Percentiles rank a stretch among this genome's conserved stretches.
These are phyloP conservation scores for Scutellaria galericulata DNA, from an alignment of 257 asterid genomes.

Conservation along the genomic window DNA sequence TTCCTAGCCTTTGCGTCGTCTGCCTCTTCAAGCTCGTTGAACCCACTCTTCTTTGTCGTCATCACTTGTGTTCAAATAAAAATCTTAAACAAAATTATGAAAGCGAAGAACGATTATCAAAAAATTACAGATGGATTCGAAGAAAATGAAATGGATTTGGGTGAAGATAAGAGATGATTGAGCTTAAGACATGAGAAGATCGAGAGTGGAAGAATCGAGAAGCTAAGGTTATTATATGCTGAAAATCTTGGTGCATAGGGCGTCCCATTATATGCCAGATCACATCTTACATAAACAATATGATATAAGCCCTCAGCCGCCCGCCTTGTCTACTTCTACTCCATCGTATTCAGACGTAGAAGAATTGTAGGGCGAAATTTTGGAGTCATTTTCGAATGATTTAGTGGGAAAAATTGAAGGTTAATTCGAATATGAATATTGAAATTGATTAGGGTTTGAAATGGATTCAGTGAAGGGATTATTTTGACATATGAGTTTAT, in stretches of 20 bases:
- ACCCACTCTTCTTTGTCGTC: slow-evolving; percentile 91
- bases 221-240: slow-evolving; percentile 30
- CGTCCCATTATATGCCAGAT: slow-evolving; percentile 11
- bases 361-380: too few relatives aligned
- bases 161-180: slow-evolving; percentile 7
- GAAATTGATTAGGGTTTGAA: too few relatives aligned
- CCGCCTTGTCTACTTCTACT: too few relatives aligned
- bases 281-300: too few relatives aligned
- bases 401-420: too few relatives aligned
- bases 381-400: too few relatives aligned
- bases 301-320: too few relatives aligned
- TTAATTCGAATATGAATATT: too few relatives aligned
- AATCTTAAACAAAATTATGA: slow-evolving; percentile 4
- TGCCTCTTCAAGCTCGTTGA: slow-evolving; percentile 18
- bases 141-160: not conserved
- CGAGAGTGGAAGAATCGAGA: slow-evolving; percentile 23
- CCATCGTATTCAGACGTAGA: too few relatives aligned
- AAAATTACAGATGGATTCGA: not conserved
- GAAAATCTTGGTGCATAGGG: slow-evolving; percentile 20
- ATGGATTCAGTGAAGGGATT: too few relatives aligned
- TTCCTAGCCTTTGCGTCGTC: too few relatives aligned
- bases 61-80: slow-evolving; percentile 36
- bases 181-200: slow-evolving; percentile 33
- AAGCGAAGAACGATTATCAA: not conserved
- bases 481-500: too few relatives aligned